Percentiles rank a stretch among this genome's conserved stretches.
phyloP scores from a whole-genome alignment of 2,329 filamentous ascomycete genomes.

The Diplodia sapinea region DNA sequence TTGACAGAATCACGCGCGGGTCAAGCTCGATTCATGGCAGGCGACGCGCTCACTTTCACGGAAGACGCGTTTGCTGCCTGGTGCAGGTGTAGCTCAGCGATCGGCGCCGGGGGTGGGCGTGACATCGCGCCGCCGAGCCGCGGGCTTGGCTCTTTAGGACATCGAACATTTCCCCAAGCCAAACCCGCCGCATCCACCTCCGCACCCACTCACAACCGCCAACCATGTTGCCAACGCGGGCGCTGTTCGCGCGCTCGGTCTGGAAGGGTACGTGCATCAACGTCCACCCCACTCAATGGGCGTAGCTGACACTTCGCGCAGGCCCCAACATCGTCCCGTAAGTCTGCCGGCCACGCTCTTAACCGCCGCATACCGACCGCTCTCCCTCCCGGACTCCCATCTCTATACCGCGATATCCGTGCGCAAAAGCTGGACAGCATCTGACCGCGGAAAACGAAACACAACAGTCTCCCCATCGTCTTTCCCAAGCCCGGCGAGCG shows the following conservation, averaged over 20 bases:
- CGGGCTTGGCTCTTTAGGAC: constrained; percentile 21
- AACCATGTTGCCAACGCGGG: constrained; percentile 56
- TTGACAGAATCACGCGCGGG: not conserved
- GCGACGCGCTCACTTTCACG: not conserved
- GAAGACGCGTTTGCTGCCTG: constrained; percentile 29
- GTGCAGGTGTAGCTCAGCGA: constrained; percentile 19
- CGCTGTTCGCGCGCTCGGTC: constrained; percentile 71
- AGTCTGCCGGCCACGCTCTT: constrained; percentile 43
- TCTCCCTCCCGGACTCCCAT: too few relatives aligned
- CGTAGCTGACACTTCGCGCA: constrained; percentile 46
- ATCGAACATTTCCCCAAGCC: constrained; percentile 13
- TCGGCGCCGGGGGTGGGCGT: constrained; percentile 11
- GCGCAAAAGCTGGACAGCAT: too few relatives aligned
- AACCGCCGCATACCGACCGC: not conserved
- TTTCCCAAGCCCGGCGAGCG: constrained; percentile 65
- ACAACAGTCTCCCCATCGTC: constrained; percentile 67
- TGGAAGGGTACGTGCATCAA: constrained; percentile 75
- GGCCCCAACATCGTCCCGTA: constrained; percentile 75
- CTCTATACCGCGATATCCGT: not conserved
- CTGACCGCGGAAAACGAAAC: constrained; percentile 1
- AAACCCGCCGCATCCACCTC: not conserved
- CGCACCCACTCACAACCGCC: constrained; percentile 5
- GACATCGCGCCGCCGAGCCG: constrained; percentile 19
- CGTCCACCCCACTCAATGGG: constrained; percentile 7
- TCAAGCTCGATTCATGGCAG: not conserved